Percentiles rank a stretch among this genome's conserved stretches.
These are phyloP conservation scores for Ceratobasidium theobromae DNA, from an alignment of 1,284 basidiomycete genomes.

Conservation along the genomic window DNA sequence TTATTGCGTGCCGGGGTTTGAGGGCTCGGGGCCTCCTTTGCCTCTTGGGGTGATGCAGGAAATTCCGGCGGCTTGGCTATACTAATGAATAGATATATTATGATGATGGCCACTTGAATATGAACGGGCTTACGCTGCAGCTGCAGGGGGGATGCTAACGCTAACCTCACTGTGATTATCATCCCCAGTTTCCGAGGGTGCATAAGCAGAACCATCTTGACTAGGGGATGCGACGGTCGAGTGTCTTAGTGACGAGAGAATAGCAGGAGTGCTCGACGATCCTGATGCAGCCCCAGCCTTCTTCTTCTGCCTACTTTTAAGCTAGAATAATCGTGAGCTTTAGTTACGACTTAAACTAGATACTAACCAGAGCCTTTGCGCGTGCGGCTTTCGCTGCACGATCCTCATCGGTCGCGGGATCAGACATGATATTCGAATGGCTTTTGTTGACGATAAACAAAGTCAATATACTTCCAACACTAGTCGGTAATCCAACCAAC, in stretches of 20 bases:
- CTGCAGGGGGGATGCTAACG: background rate
- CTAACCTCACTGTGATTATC: slow-evolving; percentile 19
- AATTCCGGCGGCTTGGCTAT: background rate
- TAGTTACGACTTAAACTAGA: no score
- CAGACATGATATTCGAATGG: slow-evolving; percentile 18
- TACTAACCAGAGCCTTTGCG: slow-evolving; percentile 70
- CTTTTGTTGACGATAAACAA: no score
- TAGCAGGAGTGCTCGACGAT: slow-evolving; percentile 1
- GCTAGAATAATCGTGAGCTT: background rate
- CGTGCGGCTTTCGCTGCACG: slow-evolving; percentile 76
- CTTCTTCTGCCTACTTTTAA: slow-evolving; percentile 30
- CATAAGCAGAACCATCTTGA: slow-evolving; percentile 24
- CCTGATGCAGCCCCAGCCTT: slow-evolving; percentile 20
- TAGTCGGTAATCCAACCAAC: background rate
- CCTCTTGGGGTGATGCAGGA: background rate
- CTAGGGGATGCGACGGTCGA: slow-evolving; percentile 18
- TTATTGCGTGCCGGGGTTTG: background rate
- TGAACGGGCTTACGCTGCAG: background rate
- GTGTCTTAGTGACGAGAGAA: slow-evolving; percentile 18
- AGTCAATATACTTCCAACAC: background rate
- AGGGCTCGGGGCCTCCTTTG: background rate
- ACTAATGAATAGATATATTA: no score
- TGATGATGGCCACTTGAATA: no score
- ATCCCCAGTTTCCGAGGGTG: slow-evolving; percentile 19
- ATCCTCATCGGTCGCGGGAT: slow-evolving; percentile 65